A percentile compares a stretch with the other conserved stretches of the same genome.
These are phyloP conservation scores for Sporobolomyces roseus DNA, from an alignment of 768 basidiomycete genomes.

Conservation along the genomic window DNA sequence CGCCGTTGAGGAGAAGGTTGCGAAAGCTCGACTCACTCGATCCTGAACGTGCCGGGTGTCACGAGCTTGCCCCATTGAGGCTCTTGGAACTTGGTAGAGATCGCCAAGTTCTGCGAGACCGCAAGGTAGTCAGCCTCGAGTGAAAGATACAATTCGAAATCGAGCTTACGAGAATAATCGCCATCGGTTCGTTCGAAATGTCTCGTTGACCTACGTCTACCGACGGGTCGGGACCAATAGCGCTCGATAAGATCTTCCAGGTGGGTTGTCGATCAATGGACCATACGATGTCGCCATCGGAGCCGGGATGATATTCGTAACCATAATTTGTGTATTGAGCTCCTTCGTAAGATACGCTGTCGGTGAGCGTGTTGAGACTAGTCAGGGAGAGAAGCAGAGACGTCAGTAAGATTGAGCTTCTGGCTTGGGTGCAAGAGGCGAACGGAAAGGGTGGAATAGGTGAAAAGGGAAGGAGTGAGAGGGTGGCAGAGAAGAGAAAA, in stretches of 20 bases:
- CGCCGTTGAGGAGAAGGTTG: background rate
- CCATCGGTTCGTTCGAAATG: slow-evolving; percentile 85
- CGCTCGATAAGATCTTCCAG: slow-evolving; percentile 66
- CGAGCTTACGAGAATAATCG: slow-evolving; percentile 16
- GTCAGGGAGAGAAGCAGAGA: no score
- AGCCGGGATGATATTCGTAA: slow-evolving; percentile 41
- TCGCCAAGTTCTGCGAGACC: slow-evolving; percentile 54
- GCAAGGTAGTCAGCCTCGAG: no score
- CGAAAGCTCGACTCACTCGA: slow-evolving; percentile 28
- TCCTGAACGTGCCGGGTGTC: slow-evolving; percentile 61
- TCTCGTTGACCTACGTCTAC: slow-evolving; percentile 63
- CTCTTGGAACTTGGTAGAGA: slow-evolving; percentile 53
- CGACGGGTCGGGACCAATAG: slow-evolving; percentile 64
- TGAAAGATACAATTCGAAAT: background rate
- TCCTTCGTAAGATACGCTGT: slow-evolving; percentile 34
- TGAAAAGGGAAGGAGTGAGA: no score
- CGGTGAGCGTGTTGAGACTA: slow-evolving; percentile 39
- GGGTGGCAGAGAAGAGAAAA: no score
- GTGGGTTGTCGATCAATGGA: slow-evolving; percentile 61
- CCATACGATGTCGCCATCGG: slow-evolving; percentile 82
- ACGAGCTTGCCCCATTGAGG: slow-evolving; percentile 58
- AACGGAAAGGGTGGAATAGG: no score
- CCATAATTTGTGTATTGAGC: slow-evolving; percentile 37
- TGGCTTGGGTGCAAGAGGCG: no score
- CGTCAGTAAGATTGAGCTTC: no score